Base-by-base conservation (phyloP, 768 basidiomycete genomes). In the Chiua virens region DNA sequence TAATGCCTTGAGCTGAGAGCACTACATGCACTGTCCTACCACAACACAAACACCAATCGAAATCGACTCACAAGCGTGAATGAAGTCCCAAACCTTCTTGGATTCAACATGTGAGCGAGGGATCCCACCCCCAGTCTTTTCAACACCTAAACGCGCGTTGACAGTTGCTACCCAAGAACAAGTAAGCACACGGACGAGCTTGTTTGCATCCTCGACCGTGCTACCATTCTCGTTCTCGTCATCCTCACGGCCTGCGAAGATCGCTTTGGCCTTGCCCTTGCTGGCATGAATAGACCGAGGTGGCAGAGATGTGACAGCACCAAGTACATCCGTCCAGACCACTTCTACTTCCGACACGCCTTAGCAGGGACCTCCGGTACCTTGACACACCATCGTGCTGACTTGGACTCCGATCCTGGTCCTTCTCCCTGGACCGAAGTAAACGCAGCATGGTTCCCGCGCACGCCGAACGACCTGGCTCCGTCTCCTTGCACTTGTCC, bases 331-430 rank as follows among this genome's bases (percentile, higher is more conserved):
- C 20, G 67, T 66, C 30, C 65, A 67, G 8, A 10, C 8, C 20
- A 47, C 50, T 8, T 55, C 8, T 54, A 64, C 42, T 53, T 60
- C 50, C 54, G 55, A 41, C 52, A 55, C 1, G 25, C 59, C 44
- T 61, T 69, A 20, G 49, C 22, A 25, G 81, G 81, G 10, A 80
- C 47, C 10, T 73, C 70, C 0, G 81, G 82, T 6, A 81, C 72
- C 61, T 82, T 83, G 64, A 73, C 14, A 27, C 54, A 25, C 22
- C 22, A 14, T 52, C 45, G 5, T 25, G 28, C 50, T n/a, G 9
- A 3, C 50, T 17, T 36, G 35, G 27, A 13, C 36, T 18, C 40
- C 20, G 47, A 1, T 52, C 63, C 40, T 37, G 52, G 20, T 8
- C 39, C 38, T 47, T 57, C 18, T 15, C 38, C 30, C 48, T 50